Evolutionary conservation across 164 flowering plant species (phyloP).

Genomic region (Taxillus chinensis): DNA sequence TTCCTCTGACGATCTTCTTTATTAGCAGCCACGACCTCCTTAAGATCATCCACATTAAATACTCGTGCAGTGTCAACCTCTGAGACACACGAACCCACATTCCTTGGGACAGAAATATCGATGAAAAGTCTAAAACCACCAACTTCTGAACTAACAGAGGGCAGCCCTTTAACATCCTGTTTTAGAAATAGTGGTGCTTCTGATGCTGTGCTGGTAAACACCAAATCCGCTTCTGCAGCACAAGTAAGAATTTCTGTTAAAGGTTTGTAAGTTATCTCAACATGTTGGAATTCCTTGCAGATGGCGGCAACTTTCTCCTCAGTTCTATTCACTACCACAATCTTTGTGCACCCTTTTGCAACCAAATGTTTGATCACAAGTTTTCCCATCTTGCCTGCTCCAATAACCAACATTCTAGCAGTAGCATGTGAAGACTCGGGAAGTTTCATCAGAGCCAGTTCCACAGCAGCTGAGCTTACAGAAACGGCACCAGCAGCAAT

Average conservation of each 20-base stretch:
- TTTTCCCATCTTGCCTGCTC: constrained; percentile 99
- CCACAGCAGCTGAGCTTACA: constrained; percentile 97
- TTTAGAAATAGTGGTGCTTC: constrained; percentile 68
- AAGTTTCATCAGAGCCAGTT: constrained; percentile 85
- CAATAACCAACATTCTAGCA: constrained; percentile 76
- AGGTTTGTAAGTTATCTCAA: constrained; percentile 79
- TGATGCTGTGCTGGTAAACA: constrained; percentile 94
- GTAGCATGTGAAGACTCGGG: constrained; percentile 52
- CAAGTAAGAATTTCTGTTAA: constrained; percentile 62
- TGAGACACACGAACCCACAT: constrained; percentile 75
- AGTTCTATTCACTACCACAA: constrained; percentile 81
- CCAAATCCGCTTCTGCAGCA: constrained; percentile 80
- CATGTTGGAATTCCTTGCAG: constrained; percentile 61
- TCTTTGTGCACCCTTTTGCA: constrained; percentile 82
- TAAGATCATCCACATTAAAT: constrained; percentile 95
- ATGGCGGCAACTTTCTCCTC: constrained; percentile 81
- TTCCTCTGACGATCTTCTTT: constrained; percentile 83
- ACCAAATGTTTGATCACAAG: constrained; percentile 96
- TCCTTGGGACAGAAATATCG: constrained; percentile 94
- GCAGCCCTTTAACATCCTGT: constrained; percentile 54
- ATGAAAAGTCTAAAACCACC: constrained; percentile 70
- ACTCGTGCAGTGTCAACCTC: constrained; percentile 46
- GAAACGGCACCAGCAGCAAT: constrained; percentile 95
- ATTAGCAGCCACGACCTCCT: constrained; percentile 94
- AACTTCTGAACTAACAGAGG: constrained; percentile 39